These are phyloP conservation scores for Mollisiaceae sp. DNA, from an alignment of 2,329 filamentous ascomycete species.

Conservation along the genomic window DNA sequence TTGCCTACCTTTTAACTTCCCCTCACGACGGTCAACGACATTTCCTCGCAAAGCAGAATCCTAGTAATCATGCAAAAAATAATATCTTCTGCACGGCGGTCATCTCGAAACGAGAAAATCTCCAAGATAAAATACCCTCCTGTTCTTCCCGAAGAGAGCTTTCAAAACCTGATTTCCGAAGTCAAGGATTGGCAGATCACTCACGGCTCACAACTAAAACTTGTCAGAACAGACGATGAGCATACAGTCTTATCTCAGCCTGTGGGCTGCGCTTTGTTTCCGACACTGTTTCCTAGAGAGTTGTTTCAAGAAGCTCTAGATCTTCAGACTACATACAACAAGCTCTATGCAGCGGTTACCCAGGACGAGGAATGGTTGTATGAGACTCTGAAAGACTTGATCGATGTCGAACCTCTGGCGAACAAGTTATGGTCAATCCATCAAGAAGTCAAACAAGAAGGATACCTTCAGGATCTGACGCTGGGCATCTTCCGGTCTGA, in stretches of 20 bases:
- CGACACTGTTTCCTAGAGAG: conserved; percentile 43
- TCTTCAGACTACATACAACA: conserved; percentile 63
- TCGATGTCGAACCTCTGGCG: conserved; percentile 44
- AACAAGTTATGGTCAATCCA: conserved; percentile 47
- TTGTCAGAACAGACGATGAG: conserved; percentile 37
- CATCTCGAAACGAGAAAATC: not conserved
- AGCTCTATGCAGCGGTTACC: conserved; percentile 57
- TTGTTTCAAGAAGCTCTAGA: conserved; percentile 50
- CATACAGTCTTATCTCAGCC: conserved; percentile 41
- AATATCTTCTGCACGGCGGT: not conserved
- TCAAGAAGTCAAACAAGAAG: conserved; percentile 40
- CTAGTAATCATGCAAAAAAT: not conserved
- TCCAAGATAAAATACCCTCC: conserved; percentile 12
- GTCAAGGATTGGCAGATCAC: conserved; percentile 48
- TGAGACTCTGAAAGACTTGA: conserved; percentile 41
- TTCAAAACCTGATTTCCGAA: conserved; percentile 15
- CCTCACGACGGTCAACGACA: not conserved
- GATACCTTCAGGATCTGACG: conserved; percentile 42
- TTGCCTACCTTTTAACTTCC: not conserved
- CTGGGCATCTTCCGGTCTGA: conserved; percentile 50
- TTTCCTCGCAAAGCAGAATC: not conserved
- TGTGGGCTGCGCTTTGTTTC: conserved; percentile 44
- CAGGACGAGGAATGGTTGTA: conserved; percentile 47
- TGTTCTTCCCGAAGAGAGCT: not conserved
- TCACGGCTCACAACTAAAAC: conserved; percentile 48